A percentile compares a stretch with the other conserved stretches of the same genome.
These are phyloP conservation scores for Penicillium alfredii DNA, from an alignment of 495 filamentous ascomycete genomes.

Conservation along the genomic window DNA sequence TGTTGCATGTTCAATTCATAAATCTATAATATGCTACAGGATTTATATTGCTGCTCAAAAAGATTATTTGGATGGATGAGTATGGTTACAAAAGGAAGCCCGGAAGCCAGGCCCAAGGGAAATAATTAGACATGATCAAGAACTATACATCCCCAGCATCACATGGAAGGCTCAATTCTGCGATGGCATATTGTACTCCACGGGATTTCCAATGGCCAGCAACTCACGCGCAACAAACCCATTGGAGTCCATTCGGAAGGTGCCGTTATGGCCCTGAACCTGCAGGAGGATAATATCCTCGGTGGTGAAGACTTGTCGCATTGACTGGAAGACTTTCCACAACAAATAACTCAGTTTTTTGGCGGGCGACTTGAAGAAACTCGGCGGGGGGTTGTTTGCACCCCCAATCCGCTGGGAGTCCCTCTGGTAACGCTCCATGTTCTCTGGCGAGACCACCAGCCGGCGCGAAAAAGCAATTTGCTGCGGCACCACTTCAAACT, in stretches of 20 bases:
- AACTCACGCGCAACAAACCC: slow-evolving; percentile 37
- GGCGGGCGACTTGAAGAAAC: slow-evolving; percentile 35
- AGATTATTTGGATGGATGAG: too few relatives aligned
- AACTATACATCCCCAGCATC: too few relatives aligned
- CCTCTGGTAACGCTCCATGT: slow-evolving; percentile 16
- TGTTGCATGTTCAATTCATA: background rate
- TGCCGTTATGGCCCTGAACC: slow-evolving; percentile 35
- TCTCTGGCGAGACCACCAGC: slow-evolving; percentile 25
- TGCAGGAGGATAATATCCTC: slow-evolving; percentile 44
- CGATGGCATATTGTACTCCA: slow-evolving; percentile 10
- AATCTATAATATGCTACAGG: slow-evolving; percentile 4
- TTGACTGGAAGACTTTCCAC: slow-evolving; percentile 32
- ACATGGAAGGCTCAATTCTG: background rate
- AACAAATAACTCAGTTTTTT: slow-evolving; percentile 28
- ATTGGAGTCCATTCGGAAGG: slow-evolving; percentile 36
- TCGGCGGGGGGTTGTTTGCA: slow-evolving; percentile 11
- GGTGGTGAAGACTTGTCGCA: slow-evolving; percentile 40
- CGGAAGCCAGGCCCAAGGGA: too few relatives aligned
- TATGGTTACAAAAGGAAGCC: too few relatives aligned
- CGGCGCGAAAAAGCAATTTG: slow-evolving; percentile 36
- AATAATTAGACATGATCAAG: too few relatives aligned
- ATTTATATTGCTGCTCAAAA: slow-evolving; percentile 1
- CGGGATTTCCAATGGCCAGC: slow-evolving; percentile 28
- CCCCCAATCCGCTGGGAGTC: slow-evolving; percentile 16
- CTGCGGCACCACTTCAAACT: slow-evolving; percentile 33